Evolutionary conservation across 192 early-diverging fungal genomes (phyloP).

Genomic region (Umbelopsis sp.): DNA sequence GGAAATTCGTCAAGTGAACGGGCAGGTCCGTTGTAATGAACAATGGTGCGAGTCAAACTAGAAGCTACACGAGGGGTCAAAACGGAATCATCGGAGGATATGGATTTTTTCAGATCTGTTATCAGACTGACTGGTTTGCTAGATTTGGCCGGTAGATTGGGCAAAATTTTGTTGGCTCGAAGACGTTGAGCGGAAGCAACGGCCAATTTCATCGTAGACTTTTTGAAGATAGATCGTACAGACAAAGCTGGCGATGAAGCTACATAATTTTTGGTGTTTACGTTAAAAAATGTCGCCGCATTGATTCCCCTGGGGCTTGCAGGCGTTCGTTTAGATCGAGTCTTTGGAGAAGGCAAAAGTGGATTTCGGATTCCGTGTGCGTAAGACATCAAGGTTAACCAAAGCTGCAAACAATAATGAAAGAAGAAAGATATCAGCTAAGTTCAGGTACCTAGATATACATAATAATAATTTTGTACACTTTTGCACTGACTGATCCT

Average conservation of each 20-base stretch:
- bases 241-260: neutral
- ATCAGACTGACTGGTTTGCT: neutral
- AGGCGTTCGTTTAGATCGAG: neutral
- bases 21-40: conserved; percentile 32
- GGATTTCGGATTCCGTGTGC: neutral
- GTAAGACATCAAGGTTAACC: neutral
- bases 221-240: conserved; percentile 9
- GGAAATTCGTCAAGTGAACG: conserved; percentile 34
- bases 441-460: neutral
- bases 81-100: neutral
- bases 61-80: neutral
- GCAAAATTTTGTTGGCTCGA: conserved; percentile 8
- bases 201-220: neutral
- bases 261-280: neutral
- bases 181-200: neutral
- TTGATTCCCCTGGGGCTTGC: neutral
- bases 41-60: conserved; percentile 9
- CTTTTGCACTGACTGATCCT: too few species aligned
- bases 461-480: too few species aligned
- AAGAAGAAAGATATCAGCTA: neutral
- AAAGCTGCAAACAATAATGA: neutral
- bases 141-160: neutral
- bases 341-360: neutral
- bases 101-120: neutral
- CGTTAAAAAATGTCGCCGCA: neutral